Conservation (phyloP, 768 basidiomycete genomes). For the Hysterangium stoloniferum region DNA sequence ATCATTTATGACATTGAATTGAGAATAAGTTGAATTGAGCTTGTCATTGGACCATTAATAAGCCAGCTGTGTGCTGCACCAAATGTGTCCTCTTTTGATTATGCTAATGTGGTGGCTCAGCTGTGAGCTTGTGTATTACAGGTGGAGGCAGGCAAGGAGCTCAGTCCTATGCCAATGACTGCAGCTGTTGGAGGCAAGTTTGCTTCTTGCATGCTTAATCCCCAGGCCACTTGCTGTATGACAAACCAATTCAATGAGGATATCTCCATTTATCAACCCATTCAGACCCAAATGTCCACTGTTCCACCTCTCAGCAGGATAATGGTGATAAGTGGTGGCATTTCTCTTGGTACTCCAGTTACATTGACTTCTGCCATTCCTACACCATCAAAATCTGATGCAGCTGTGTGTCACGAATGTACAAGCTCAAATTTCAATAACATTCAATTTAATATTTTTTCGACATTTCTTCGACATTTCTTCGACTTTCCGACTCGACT, state of each 20-base stretch:
- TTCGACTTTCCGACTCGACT: too few species aligned
- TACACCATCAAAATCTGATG: conserved; percentile 71
- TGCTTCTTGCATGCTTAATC: conserved; percentile 49
- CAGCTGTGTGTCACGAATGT: too few species aligned
- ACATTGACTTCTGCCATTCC: not conserved
- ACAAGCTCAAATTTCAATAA: too few species aligned
- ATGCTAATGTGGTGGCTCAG: conserved; percentile 46
- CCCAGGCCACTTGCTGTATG: conserved; percentile 30
- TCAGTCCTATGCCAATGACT: conserved; percentile 70
- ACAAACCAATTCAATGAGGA: conserved; percentile 21
- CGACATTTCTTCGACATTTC: too few species aligned
- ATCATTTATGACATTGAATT: too few species aligned
- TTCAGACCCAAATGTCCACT: conserved; percentile 28
- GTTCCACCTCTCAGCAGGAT: conserved; percentile 47
- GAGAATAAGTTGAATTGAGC: too few species aligned
- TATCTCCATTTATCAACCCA: conserved; percentile 16
- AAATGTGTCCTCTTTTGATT: conserved; percentile 54
- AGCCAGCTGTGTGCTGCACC: conserved; percentile 82
- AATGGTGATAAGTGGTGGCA: conserved; percentile 66
- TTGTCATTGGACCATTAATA: too few species aligned
- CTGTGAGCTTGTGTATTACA: conserved; percentile 57
- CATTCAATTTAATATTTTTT: too few species aligned
- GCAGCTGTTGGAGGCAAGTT: conserved; percentile 72
- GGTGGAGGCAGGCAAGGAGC: conserved; percentile 35
- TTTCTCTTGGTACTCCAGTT: conserved; percentile 41